These are phyloP conservation scores for Plasmodium blacklocki DNA, from an alignment of 169 alveolate species.

Conservation along the genomic window DNA sequence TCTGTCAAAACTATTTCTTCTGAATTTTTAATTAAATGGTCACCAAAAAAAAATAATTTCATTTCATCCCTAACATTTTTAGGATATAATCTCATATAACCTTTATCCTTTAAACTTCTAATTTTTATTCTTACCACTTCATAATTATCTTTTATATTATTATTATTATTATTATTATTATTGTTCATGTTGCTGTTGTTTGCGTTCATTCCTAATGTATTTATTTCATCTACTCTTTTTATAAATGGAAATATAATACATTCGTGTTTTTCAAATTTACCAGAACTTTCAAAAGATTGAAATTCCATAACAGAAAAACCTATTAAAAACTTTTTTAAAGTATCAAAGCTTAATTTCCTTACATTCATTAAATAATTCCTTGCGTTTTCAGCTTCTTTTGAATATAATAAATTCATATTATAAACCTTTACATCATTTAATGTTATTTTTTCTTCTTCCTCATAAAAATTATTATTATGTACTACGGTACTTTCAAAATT, in stretches of 20 bases:
- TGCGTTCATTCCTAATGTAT: background rate
- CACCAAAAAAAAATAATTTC: constrained; percentile 89
- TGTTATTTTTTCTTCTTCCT: constrained; percentile 61
- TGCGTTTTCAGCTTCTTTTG: constrained; percentile 81
- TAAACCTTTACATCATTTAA: constrained; percentile 80
- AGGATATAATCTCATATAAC: constrained; percentile 90
- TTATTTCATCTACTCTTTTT: constrained; percentile 8
- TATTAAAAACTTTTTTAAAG: constrained; percentile 86
- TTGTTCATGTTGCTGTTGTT: constrained; percentile 12
- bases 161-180: background rate
- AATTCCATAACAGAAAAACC: constrained; percentile 86
- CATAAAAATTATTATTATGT: constrained; percentile 11
- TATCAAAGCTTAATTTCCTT: constrained; percentile 86
- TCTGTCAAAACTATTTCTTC: constrained; percentile 93
- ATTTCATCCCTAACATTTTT: constrained; percentile 93
- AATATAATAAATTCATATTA: constrained; percentile 79
- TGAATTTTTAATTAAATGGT: constrained; percentile 83
- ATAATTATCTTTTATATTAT: constrained; percentile 34
- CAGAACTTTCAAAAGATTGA: constrained; percentile 69
- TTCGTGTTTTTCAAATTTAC: constrained; percentile 72
- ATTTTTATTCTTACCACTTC: constrained; percentile 81
- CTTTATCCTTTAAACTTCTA: constrained; percentile 88
- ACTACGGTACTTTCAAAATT: constrained; percentile 52
- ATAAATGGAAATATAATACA: constrained; percentile 70
- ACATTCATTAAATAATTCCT: constrained; percentile 87